Evolutionary conservation across 2,329 filamentous ascomycete genomes (phyloP).

Genomic region (Pyricularia grisea): DNA sequence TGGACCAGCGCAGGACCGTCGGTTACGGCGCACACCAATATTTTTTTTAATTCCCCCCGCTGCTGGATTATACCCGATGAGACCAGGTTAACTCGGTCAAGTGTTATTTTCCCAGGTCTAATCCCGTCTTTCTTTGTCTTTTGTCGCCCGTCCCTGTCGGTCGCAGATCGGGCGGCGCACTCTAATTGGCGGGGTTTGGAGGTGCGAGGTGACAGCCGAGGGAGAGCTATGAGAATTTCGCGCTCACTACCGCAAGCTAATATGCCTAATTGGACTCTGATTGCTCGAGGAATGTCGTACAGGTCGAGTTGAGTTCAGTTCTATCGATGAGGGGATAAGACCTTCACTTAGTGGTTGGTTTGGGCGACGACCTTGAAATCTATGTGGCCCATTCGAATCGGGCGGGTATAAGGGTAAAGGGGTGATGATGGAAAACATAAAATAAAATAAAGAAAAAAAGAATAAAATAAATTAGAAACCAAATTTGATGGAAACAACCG

Average conservation of each 20-base stretch:
- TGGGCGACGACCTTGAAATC: background rate
- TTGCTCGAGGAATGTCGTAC: background rate
- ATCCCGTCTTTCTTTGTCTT: background rate
- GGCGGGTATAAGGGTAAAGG: background rate
- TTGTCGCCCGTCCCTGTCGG: background rate
- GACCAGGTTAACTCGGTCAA: background rate
- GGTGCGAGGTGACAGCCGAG: background rate
- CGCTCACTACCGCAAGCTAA: background rate
- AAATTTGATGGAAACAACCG: background rate
- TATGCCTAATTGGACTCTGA: background rate
- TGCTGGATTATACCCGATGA: background rate
- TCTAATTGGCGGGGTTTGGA: background rate
- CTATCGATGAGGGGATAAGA: background rate
- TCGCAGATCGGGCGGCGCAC: background rate
- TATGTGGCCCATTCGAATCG: background rate
- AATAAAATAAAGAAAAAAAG: background rate
- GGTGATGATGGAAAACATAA: background rate
- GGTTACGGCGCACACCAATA: background rate
- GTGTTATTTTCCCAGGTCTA: background rate
- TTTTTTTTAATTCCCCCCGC: background rate
- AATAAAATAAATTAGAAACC: background rate
- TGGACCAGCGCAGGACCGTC: background rate
- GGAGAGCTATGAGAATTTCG: background rate
- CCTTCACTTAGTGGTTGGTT: background rate
- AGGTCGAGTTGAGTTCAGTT: background rate